Evolutionary conservation across 805 yeast species (phyloP), one percentile per base, ranked within the genome.

Genomic region (Suhomyces tanzawaensis): DNA sequence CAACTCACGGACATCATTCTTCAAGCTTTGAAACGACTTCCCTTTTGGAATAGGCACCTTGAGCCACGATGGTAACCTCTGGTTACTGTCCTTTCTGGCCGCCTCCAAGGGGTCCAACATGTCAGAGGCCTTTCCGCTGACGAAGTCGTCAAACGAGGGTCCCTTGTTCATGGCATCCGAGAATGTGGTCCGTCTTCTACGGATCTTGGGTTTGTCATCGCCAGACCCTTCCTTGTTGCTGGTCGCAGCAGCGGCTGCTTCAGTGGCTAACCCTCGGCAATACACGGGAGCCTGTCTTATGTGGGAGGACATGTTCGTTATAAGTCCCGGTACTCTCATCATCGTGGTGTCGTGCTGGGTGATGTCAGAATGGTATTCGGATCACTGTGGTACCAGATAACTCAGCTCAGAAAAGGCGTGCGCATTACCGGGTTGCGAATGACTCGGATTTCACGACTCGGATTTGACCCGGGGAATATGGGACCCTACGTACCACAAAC

Each of bases 41-140:
- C 99, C 99, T 66, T 86, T 87, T n/a, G 99, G 99, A 45, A 93
- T 91, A 2, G 95, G 95, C 2, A 90, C 95, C 59, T 87, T 89
- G 37, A 93, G 72, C 99, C 99, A 93, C 32, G 78, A 69, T 3
- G 99, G 99, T 40, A 93, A 68, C 51, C 95, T 74, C 26, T 79
- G 79, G 26, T 77, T 71, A 4, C 83, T 80, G 44, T 81, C 86
- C 34, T 71, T 74, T 53, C 89, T 71, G 0, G 89, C 88, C 18
- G 73, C 71, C 46, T 81, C 88, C 24, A 90, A 72, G 2, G 96
- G 96, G 65, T 90, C 97, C 2, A 71, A 49, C 65, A 71, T 62
- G 29, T 77, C 75, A 2, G 85, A 76, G 1, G 96, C 97, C 41
- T 80, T 78, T 3, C 96, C 96, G 40, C 74, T 71, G 16, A 93